Base-by-base conservation (phyloP, 2,329 filamentous ascomycete genomes). In the Bertia moriformis region DNA sequence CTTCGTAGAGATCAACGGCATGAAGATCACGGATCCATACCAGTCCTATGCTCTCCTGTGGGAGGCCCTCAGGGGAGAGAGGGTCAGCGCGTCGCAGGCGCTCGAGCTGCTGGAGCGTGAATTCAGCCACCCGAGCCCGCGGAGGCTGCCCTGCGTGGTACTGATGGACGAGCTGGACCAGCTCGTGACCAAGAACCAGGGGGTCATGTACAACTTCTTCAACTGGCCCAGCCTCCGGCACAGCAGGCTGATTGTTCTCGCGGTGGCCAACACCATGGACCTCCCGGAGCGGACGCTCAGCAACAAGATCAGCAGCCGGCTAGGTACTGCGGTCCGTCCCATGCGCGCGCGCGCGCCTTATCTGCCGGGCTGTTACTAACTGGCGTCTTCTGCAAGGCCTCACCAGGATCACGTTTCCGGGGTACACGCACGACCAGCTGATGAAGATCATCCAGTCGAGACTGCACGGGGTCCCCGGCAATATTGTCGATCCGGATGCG, bases 181-280 rank as follows among this genome's bases (percentile, higher is more conserved):
- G 60, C 73, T 98, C 4, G 93, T 98, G 3, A 98, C 91, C 13
- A 91, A 89, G 53, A 96, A 94, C 52, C 93, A 98, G 57, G 89
- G 86, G n/a, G 91, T 98, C 60, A 98, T 98, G 91, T 98, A 98
- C 64, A 98, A 98, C 59, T 98, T 98, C 59, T 98, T 98, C 71
- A 98, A 98, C 54, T 98, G 91, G 91, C 91, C 91, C 3, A 83
- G 85, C 10, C 67, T 96, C 40, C 75, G 84, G 38, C 88, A 98
- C 58, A 94, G 86, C 40, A 76, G 88, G 38, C 69, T 98, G 35
- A 95, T 98, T 56, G 93, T 98, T 4, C 74, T 98, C 4, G 93
- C 93, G 7, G 91, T 98, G 14, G 93, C 91, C 39, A 98, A 98
- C 58, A 98, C 91, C 17, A 98, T 98, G 91, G 91, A 98, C 61